These are phyloP conservation scores for Gastrodia elata DNA, from an alignment of 106 monocot species.

Conservation along the genomic window DNA sequence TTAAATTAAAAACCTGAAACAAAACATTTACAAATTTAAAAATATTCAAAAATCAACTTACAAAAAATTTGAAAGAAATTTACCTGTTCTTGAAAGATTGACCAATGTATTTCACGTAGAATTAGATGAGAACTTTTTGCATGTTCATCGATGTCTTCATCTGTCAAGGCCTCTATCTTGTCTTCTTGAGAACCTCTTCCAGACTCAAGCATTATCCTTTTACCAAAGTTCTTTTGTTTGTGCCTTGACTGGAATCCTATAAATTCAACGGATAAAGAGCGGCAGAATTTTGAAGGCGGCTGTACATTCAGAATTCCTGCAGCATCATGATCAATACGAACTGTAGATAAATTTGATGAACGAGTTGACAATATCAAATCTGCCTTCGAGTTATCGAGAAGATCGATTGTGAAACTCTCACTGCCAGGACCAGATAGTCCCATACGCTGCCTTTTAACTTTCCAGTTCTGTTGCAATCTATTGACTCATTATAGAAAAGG, in stretches of 20 bases:
- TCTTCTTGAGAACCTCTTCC: slow-evolving; percentile 10
- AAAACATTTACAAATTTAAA: slow-evolving; percentile 1
- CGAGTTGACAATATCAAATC: slow-evolving; percentile 31
- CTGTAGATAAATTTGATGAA: slow-evolving; percentile 34
- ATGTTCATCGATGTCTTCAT: slow-evolving; percentile 51
- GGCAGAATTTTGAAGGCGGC: slow-evolving; percentile 54
- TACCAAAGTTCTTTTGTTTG: slow-evolving; percentile 14
- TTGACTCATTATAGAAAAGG: slow-evolving; percentile 11
- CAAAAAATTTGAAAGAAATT: background rate
- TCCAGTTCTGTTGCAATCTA: slow-evolving; percentile 98
- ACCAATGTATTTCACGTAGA: slow-evolving; percentile 72
- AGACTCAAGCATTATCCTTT: slow-evolving; percentile 24
- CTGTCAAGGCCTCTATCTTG: slow-evolving; percentile 33
- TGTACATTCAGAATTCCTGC: slow-evolving; percentile 68
- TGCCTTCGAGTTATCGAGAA: slow-evolving; percentile 44
- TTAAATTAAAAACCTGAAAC: slow-evolving; percentile 76
- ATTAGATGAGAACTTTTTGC: slow-evolving; percentile 58
- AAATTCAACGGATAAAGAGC: slow-evolving; percentile 46
- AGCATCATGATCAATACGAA: slow-evolving; percentile 63
- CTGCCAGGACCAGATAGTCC: slow-evolving; percentile 43
- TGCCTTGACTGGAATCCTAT: slow-evolving; percentile 15
- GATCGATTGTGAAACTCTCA: slow-evolving; percentile 79
- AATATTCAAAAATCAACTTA: background rate
- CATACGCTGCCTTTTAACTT: slow-evolving; percentile 84
- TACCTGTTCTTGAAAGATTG: slow-evolving; percentile 91